A percentile compares a stretch with the other conserved stretches of the same genome.
phyloP scores from a whole-genome alignment of 805 yeast genomes.

The Blastobotrys terrestris region DNA sequence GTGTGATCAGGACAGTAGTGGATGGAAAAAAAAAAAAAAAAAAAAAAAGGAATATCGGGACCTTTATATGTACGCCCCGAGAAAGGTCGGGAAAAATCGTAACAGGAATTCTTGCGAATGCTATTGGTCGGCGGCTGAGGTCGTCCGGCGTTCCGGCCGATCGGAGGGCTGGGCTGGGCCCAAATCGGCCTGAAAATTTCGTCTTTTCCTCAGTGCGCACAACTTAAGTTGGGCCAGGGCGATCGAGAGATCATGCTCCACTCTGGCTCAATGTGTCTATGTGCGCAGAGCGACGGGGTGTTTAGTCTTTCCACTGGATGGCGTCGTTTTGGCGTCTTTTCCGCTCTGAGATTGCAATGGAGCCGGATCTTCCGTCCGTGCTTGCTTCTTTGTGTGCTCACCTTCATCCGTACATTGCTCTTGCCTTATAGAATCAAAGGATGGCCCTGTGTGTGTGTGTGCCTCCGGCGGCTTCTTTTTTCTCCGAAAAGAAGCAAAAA shows the following conservation, averaged over 20 bases:
- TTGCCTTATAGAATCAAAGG: no score
- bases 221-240: constrained; percentile 9
- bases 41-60: background rate
- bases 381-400: background rate
- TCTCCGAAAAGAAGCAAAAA: no score
- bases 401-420: no score
- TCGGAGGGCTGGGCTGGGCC: background rate
- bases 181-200: background rate
- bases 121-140: background rate
- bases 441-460: no score
- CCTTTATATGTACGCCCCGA: background rate
- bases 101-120: background rate
- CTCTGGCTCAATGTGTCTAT: constrained; percentile 19
- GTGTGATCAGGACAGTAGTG: background rate
- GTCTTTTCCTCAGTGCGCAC: background rate
- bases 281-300: constrained; percentile 14
- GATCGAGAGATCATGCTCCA: constrained; percentile 1
- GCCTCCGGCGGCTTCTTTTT: no score
- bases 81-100: background rate
- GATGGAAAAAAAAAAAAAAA: constrained; percentile 1
- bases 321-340: background rate
- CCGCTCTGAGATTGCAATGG: background rate
- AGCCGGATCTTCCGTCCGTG: background rate
- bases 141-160: background rate
- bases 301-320: background rate